These are phyloP conservation scores for Rhododendron williamsianum DNA, from an alignment of 148 eudicot species.

Conservation along the genomic window DNA sequence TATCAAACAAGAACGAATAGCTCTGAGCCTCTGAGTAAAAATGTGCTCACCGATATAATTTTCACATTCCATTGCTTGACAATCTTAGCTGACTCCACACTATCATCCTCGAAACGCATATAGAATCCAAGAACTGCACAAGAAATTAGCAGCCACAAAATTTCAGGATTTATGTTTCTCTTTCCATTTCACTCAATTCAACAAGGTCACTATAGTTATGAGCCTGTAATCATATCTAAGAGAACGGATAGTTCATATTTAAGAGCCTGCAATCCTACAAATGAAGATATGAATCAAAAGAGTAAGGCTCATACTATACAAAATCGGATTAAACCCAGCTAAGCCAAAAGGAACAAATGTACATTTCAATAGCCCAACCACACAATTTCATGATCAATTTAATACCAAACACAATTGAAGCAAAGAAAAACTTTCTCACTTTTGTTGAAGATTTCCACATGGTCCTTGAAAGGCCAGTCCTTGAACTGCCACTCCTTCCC, in stretches of 20 bases:
- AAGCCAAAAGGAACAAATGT: not conserved
- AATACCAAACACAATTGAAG: not conserved
- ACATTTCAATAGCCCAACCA: not conserved
- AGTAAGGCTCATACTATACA: not conserved
- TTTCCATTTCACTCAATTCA: not conserved
- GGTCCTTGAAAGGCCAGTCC: conserved; percentile 92
- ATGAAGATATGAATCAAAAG: not conserved
- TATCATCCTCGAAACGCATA: conserved; percentile 95
- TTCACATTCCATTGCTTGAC: conserved; percentile 98
- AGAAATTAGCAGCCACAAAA: conserved; percentile 6
- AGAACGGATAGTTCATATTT: not conserved
- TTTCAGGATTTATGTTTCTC: not conserved
- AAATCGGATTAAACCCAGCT: not conserved
- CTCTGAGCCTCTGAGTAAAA: not conserved
- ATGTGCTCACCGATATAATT: conserved; percentile 74
- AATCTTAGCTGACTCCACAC: conserved; percentile 81
- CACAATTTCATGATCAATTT: not conserved
- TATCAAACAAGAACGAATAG: not conserved
- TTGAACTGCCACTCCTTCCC: conserved; percentile 99
- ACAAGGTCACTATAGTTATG: not conserved
- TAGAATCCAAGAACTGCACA: conserved; percentile 78
- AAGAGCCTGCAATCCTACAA: not conserved
- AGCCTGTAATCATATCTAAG: not conserved
- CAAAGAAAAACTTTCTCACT: conserved; percentile 28
- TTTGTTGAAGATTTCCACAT: conserved; percentile 82